Evolutionary conservation across 2,329 filamentous ascomycete species (phyloP).

Genomic region (Ciborinia camelliae): DNA sequence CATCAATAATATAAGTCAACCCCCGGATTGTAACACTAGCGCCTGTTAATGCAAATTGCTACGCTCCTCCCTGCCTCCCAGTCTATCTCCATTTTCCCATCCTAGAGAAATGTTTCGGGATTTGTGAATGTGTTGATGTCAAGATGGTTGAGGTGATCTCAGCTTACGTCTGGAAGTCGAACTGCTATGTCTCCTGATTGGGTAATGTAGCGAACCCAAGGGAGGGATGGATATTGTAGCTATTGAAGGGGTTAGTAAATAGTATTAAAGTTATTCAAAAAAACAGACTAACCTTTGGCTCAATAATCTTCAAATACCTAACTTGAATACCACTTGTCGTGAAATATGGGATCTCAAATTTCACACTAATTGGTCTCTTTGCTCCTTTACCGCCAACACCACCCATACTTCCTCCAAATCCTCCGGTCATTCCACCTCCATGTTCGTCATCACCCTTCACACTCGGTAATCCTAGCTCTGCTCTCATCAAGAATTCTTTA

Average conservation of each 20-base stretch:
- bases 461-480: constrained; percentile 88
- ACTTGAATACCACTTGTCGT: constrained; percentile 99
- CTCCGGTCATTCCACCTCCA: constrained; percentile 95
- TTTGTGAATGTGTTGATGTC: neutral
- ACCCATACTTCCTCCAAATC: constrained; percentile 95
- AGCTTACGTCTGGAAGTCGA: constrained; percentile 69
- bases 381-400: constrained; percentile 81
- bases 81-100: constrained; percentile 15
- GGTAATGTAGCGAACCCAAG: constrained; percentile 98
- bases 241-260: constrained; percentile 40
- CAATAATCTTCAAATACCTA: constrained; percentile 97
- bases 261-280: neutral
- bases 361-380: constrained; percentile 96
- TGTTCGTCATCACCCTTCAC: constrained; percentile 94
- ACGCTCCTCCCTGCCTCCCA: constrained; percentile 6
- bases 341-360: constrained; percentile 99
- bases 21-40: constrained; percentile 7
- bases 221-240: constrained; percentile 96
- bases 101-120: neutral
- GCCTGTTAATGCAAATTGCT: constrained; percentile 14
- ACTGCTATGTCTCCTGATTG: constrained; percentile 97
- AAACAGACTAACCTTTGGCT: constrained; percentile 79
- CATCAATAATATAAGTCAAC: constrained; percentile 2
- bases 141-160: neutral
- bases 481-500: constrained; percentile 98